Evolutionary conservation across 2,329 filamentous ascomycete genomes (phyloP), one percentile per base, ranked within the genome.

Genomic region (Bipolaris gigantea): DNA sequence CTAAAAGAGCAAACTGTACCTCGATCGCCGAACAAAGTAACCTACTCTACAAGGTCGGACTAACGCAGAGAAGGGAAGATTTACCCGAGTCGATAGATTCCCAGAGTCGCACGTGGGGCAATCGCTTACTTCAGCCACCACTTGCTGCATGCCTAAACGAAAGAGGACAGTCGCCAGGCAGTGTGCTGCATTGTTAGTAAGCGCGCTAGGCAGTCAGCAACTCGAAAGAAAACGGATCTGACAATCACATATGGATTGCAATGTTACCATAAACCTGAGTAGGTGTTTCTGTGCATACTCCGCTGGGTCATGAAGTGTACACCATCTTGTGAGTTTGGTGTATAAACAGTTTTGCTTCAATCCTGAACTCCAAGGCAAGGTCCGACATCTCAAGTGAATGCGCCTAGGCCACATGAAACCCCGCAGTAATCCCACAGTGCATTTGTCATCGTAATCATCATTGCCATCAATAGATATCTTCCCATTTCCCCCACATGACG

Each of bases 401-500:
- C 25, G 10, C 25, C 25, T 10, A 27, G 25, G 9, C 10, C 9
- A 27, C 9, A 3, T 10, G 2, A 19, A 16, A 18, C 25, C 25
- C 25, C 10, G 5, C 15, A 18, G 5, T 30, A 32, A 15, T 8
- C 15, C 16, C 9, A 15, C 18, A 7, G 18, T 19, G 38, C 21
- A 3, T 43, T 43, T 30, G 4, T 13, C 16, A 13, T 30, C 25
- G 13, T 43, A 13, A 43, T 25, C 21, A 21, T 45, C 32, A 34
- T n/a, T 30, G 8, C 5, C 8, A 9, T 60, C 35, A 56, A 35
- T 68, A 71, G 25, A 73, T 65, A 1, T 67, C 56, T 38, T 64
- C 64, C 67, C 65, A 71, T 48, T 73, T 64, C 1, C 71, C 71
- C 70, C 70, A 73, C 1, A 65, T 64, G 21, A 73, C 69, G 5